Evolutionary conservation across 257 asterid species (phyloP).

Genomic region (Scutellaria galericulata): DNA sequence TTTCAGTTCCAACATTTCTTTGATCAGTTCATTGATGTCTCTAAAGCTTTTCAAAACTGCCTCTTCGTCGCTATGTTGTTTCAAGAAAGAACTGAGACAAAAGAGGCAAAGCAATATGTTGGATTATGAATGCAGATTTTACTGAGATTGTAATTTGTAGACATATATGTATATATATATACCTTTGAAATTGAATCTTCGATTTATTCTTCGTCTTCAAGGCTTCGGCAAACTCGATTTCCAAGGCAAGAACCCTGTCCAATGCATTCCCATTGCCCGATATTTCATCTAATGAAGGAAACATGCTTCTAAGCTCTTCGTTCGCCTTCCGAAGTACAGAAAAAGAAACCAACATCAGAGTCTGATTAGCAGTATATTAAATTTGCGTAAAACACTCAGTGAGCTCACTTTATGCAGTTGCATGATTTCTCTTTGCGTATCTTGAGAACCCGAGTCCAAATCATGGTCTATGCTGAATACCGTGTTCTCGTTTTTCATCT

Average conservation of each 20-base stretch:
- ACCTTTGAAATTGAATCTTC: constrained; percentile 76
- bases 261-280: constrained; percentile 73
- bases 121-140: no score
- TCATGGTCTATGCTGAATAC: constrained; percentile 43
- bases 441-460: constrained; percentile 46
- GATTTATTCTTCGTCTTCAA: constrained; percentile 68
- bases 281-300: constrained; percentile 68
- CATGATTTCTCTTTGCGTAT: constrained; percentile 57
- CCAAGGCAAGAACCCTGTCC: constrained; percentile 90
- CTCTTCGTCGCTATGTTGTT: constrained; percentile 82
- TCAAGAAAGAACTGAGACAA: constrained; percentile 73
- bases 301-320: constrained; percentile 81
- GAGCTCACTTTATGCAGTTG: constrained; percentile 70
- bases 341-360: constrained; percentile 34
- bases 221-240: constrained; percentile 92
- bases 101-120: neutral
- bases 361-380: constrained; percentile 7
- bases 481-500: constrained; percentile 83
- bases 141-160: no score
- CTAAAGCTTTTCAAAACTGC: constrained; percentile 82
- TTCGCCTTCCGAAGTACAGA: constrained; percentile 60
- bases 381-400: constrained; percentile 23
- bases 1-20: constrained; percentile 79
- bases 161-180: no score
- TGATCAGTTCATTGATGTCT: constrained; percentile 85